phyloP scores from a whole-genome alignment of 305 asterid genomes.

The Nicotiana rustica region DNA sequence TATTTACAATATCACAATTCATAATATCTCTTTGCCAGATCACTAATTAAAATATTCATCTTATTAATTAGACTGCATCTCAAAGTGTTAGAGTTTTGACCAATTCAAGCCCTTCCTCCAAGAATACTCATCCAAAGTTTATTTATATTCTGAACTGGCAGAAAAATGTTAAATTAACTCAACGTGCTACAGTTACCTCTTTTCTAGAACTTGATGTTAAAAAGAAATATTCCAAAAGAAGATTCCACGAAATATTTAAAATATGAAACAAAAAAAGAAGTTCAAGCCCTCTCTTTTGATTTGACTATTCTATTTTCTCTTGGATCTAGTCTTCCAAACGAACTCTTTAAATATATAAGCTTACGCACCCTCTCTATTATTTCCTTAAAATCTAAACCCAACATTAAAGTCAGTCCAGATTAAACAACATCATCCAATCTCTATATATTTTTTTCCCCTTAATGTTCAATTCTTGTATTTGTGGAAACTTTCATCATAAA shows the following conservation, averaged over 20 bases:
- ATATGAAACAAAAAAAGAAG: not conserved
- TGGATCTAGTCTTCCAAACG: slow-evolving; percentile 32
- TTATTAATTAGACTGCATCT: not conserved
- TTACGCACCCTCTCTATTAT: not conserved
- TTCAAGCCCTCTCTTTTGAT: slow-evolving; percentile 32
- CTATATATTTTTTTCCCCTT: not conserved
- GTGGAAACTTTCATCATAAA: slow-evolving; percentile 44
- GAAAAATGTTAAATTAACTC: not conserved
- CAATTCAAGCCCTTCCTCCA: not conserved
- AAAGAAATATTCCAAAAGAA: not conserved
- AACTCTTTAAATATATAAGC: not conserved
- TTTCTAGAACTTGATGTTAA: not conserved
- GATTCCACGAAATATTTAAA: not conserved
- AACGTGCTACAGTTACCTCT: not conserved
- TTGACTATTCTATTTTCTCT: slow-evolving; percentile 40
- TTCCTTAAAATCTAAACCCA: slow-evolving; percentile 8
- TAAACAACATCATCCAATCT: not conserved
- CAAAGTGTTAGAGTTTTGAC: not conserved
- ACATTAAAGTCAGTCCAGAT: slow-evolving; percentile 24
- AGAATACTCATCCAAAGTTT: not conserved
- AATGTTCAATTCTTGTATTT: slow-evolving; percentile 42
- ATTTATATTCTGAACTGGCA: not conserved
- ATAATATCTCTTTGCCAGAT: not conserved
- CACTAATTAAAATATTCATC: not conserved
- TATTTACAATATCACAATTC: not conserved